Conservation (phyloP, 2,329 filamentous ascomycete genomes). For the Trematosphaeria pertusa region DNA sequence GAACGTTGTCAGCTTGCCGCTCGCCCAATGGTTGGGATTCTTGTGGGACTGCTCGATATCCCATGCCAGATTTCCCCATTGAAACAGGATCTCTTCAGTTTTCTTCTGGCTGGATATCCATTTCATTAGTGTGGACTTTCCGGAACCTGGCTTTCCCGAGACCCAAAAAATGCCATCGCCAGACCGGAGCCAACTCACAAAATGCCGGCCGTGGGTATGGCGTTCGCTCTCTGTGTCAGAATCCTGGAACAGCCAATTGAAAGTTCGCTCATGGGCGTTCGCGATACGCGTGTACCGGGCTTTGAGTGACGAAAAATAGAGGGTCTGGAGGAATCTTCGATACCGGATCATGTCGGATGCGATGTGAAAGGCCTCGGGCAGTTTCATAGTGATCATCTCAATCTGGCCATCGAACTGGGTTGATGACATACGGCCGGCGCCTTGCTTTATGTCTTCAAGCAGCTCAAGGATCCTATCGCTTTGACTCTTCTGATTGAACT, state of each 20-base stretch:
- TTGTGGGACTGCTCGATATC: no score
- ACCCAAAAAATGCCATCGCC: conserved; percentile 37
- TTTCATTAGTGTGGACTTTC: conserved; percentile 57
- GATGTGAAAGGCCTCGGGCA: neutral
- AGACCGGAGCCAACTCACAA: conserved; percentile 2
- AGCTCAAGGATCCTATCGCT: neutral
- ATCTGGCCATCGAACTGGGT: no score
- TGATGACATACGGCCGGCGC: no score
- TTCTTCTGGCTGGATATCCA: conserved; percentile 40
- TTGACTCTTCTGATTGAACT: neutral
- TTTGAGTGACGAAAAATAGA: conserved; percentile 1
- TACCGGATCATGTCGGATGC: conserved; percentile 5
- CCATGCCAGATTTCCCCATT: conserved; percentile 46
- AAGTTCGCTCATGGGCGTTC: neutral
- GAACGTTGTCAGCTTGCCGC: no score
- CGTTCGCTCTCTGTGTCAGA: neutral
- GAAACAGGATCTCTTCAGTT: conserved; percentile 31
- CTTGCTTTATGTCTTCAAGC: neutral
- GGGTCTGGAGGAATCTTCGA: neutral
- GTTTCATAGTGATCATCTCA: neutral
- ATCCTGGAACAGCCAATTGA: conserved; percentile 6
- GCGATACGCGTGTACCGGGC: conserved; percentile 1
- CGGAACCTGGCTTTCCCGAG: conserved; percentile 54
- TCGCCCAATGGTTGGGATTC: no score
- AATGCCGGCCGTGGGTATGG: neutral